These are phyloP conservation scores for Besnoitia besnoiti DNA, from an alignment of 169 alveolate genomes.

Conservation along the genomic window DNA sequence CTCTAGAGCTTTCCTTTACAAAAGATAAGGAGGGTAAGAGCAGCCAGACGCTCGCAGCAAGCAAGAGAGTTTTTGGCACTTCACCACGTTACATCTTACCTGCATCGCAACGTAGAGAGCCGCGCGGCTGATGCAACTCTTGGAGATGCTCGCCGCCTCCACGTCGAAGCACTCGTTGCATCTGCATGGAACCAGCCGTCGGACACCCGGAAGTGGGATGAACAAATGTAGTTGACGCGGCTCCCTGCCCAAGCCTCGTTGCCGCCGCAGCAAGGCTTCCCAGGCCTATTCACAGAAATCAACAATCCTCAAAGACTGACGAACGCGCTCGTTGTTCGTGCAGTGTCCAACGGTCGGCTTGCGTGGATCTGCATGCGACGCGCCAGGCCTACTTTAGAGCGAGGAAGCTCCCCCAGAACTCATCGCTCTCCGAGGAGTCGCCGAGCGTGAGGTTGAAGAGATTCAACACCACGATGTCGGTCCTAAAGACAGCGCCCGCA, in stretches of 20 bases:
- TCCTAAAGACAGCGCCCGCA: too few relatives aligned
- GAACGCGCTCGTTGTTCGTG: background rate
- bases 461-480: slow-evolving; percentile 52
- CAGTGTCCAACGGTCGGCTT: background rate
- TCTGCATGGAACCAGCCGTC: too few relatives aligned
- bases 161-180: slow-evolving; percentile 47
- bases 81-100: slow-evolving; percentile 1
- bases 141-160: slow-evolving; percentile 54
- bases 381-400: background rate
- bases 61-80: background rate
- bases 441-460: slow-evolving; percentile 56
- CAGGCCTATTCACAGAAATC: too few relatives aligned
- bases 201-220: too few relatives aligned
- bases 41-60: too few relatives aligned
- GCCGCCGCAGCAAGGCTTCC: too few relatives aligned
- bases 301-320: too few relatives aligned
- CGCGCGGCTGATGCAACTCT: slow-evolving; percentile 37
- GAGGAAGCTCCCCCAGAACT: slow-evolving; percentile 52
- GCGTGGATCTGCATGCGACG: background rate
- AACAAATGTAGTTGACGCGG: too few relatives aligned
- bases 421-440: slow-evolving; percentile 55
- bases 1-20: too few relatives aligned
- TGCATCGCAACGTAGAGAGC: slow-evolving; percentile 56
- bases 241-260: too few relatives aligned
- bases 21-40: too few relatives aligned